Evolutionary conservation across 1,139 yeast species (phyloP).

Genomic region (Scheffersomyces lignicola): DNA sequence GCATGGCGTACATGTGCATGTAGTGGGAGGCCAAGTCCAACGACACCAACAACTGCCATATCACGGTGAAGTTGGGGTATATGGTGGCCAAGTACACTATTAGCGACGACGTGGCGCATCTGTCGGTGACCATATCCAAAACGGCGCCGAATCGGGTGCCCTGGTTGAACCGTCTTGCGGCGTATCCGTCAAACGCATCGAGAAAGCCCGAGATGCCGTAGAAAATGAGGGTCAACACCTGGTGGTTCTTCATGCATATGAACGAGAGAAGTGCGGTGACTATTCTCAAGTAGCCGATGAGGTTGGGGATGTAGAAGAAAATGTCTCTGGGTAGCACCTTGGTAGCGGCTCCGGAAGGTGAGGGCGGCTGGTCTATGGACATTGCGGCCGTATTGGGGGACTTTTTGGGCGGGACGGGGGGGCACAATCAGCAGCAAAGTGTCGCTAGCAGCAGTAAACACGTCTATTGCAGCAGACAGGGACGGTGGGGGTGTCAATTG

Average conservation of each 20-base stretch:
- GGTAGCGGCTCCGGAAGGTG: slow-evolving; percentile 4
- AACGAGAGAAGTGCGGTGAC: slow-evolving; percentile 79
- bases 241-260: slow-evolving; percentile 79
- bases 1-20: slow-evolving; percentile 97
- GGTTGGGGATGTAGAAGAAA: slow-evolving; percentile 80
- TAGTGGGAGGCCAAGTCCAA: slow-evolving; percentile 94
- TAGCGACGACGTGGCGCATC: slow-evolving; percentile 93
- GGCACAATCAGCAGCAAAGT: no score
- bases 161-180: slow-evolving; percentile 88
- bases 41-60: slow-evolving; percentile 86
- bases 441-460: no score
- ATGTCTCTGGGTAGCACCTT: slow-evolving; percentile 48
- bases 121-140: slow-evolving; percentile 97
- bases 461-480: no score
- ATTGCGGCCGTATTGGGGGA: no score
- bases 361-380: slow-evolving; percentile 7
- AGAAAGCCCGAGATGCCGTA: slow-evolving; percentile 88
- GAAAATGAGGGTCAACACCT: slow-evolving; percentile 69
- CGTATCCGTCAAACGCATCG: slow-evolving; percentile 96
- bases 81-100: slow-evolving; percentile 81
- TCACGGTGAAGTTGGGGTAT: slow-evolving; percentile 62
- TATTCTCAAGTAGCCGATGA: slow-evolving; percentile 86
- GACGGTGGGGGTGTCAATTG: no score
- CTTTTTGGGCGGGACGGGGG: no score
- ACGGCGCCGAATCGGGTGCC: slow-evolving; percentile 95